These are phyloP conservation scores for Calophaca sinica DNA, from an alignment of 306 rosid genomes.

Conservation along the genomic window DNA sequence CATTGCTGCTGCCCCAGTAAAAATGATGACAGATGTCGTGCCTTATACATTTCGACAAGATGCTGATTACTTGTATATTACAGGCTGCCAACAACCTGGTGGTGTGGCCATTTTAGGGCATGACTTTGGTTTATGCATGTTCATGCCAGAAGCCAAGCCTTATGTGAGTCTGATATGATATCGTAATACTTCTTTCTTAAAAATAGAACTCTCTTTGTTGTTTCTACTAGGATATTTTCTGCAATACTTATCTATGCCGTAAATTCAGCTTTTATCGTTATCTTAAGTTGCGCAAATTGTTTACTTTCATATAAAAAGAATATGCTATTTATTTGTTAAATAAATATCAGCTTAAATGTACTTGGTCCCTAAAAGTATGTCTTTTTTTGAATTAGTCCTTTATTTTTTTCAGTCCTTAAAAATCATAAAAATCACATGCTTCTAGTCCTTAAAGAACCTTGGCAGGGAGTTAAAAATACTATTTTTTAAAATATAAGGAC, in stretches of 20 bases:
- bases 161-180: conserved; percentile 63
- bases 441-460: background rate
- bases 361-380: background rate
- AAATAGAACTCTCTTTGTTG: conserved; percentile 11
- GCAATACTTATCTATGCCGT: conserved; percentile 17
- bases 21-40: conserved; percentile 98
- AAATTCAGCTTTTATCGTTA: conserved; percentile 34
- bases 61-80: conserved; percentile 79
- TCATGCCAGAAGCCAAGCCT: conserved; percentile 86
- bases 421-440: background rate
- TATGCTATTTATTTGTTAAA: background rate
- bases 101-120: conserved; percentile 88
- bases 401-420: background rate
- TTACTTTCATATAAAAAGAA: background rate
- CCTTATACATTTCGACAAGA: conserved; percentile 95
- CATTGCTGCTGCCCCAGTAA: conserved; percentile 88
- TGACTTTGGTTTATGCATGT: conserved; percentile 89
- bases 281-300: background rate
- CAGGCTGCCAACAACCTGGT: conserved; percentile 98
- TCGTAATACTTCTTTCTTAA: conserved; percentile 23
- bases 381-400: background rate
- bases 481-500: background rate
- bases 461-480: background rate
- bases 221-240: conserved; percentile 29
- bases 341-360: conserved; percentile 6